A percentile compares a stretch with the other conserved stretches of the same genome.
These are phyloP conservation scores for Voacanga thouarsii DNA, from an alignment of 257 asterid species.

Conservation along the genomic window DNA sequence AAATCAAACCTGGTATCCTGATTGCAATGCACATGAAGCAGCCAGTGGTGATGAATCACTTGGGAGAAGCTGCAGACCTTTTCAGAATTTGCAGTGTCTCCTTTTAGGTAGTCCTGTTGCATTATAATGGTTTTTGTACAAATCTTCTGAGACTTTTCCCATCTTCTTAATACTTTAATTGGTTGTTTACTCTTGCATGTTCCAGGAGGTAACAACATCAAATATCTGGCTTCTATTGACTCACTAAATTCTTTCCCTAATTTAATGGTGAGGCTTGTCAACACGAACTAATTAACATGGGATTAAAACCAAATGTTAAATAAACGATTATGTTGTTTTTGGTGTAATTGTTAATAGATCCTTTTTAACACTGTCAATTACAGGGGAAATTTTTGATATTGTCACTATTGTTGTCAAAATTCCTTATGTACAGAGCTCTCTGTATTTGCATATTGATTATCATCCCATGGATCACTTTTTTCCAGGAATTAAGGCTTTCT, in stretches of 20 bases:
- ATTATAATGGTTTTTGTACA: neutral
- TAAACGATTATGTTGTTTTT: neutral
- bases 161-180: constrained; percentile 5
- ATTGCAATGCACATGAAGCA: constrained; percentile 33
- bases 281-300: neutral
- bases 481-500: constrained; percentile 80
- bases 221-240: constrained; percentile 66
- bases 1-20: constrained; percentile 59
- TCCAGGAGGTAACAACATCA: constrained; percentile 75
- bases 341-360: neutral
- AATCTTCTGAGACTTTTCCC: constrained; percentile 18
- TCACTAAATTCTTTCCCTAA: constrained; percentile 73
- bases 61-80: constrained; percentile 46
- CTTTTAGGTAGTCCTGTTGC: constrained; percentile 59
- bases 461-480: neutral
- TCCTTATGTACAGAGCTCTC: neutral
- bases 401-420: neutral
- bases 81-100: constrained; percentile 62
- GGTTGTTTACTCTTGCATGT: constrained; percentile 22
- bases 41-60: constrained; percentile 28
- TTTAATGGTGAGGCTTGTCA: constrained; percentile 59
- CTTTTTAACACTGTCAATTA: neutral
- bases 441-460: neutral
- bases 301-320: neutral
- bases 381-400: neutral